phyloP scores from a whole-genome alignment of 2,329 filamentous ascomycete species.

The Cladosporium austrohemisphaericum region DNA sequence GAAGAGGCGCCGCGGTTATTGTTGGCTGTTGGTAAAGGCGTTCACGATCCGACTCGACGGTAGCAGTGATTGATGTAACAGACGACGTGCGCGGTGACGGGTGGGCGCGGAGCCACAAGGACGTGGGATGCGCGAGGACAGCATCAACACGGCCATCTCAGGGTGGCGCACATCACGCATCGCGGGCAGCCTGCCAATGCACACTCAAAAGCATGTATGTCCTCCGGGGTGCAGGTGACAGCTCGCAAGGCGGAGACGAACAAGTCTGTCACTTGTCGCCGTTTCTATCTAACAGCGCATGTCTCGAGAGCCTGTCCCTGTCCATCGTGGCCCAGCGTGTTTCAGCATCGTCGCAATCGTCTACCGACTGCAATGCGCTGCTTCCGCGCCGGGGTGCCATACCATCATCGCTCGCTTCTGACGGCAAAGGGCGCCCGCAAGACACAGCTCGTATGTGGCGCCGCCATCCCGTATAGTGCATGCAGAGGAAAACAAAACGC shows the following conservation, averaged over 20 bases:
- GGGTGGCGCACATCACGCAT: too few relatives aligned
- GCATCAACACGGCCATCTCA: too few relatives aligned
- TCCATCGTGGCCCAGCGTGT: neutral
- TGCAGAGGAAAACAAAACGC: neutral
- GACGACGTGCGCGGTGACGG: too few relatives aligned
- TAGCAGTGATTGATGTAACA: too few relatives aligned
- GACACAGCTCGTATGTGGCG: constrained; percentile 7
- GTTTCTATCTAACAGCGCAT: neutral
- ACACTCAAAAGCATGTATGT: neutral
- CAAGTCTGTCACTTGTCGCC: constrained; percentile 6
- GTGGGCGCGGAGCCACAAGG: too few relatives aligned
- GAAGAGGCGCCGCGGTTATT: neutral
- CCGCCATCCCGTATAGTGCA: constrained; percentile 2
- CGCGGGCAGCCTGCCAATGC: constrained; percentile 3
- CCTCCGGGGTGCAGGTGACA: neutral
- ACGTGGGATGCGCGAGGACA: too few relatives aligned
- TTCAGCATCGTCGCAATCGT: constrained; percentile 1
- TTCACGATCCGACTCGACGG: too few relatives aligned
- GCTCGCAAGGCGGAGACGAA: constrained; percentile 4
- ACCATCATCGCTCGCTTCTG: neutral
- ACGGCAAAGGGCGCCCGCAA: neutral
- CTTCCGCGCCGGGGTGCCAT: neutral
- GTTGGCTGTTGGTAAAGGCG: too few relatives aligned
- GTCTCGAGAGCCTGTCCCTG: neutral
- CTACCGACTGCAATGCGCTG: neutral